Percentiles rank a stretch among this genome's conserved stretches.
Evolutionary conservation across 371 early-diverging fungal species (phyloP).

Genomic region (Coemansia sp.): DNA sequence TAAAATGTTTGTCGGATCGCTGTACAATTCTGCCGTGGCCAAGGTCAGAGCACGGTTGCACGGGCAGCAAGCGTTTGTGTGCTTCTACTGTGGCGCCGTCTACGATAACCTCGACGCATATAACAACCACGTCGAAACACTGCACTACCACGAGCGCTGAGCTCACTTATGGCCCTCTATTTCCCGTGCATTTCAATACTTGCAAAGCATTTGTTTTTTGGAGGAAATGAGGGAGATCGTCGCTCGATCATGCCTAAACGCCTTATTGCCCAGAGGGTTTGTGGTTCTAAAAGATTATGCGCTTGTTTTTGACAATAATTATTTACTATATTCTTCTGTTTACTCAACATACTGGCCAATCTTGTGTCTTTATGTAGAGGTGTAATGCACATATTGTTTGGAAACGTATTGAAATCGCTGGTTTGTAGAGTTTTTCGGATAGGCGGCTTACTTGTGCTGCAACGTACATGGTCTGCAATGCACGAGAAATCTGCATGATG

Average conservation of each 20-base stretch:
- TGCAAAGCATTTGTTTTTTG: not conserved
- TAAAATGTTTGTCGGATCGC: conserved; percentile 20
- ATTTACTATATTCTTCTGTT: conserved; percentile 7
- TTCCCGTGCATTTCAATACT: too few species aligned
- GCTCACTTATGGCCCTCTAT: not conserved
- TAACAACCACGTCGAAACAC: conserved; percentile 42
- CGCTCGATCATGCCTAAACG: not conserved
- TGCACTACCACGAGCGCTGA: conserved; percentile 47
- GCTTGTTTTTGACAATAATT: conserved; percentile 1
- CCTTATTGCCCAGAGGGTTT: not conserved
- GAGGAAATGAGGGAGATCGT: not conserved
- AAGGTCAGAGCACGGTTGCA: conserved; percentile 22
- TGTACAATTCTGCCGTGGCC: conserved; percentile 15
- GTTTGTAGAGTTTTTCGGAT: not conserved
- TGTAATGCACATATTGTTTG: not conserved
- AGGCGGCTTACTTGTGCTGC: not conserved
- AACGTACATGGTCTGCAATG: too few species aligned
- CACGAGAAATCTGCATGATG: too few species aligned
- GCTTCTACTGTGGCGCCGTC: conserved; percentile 47
- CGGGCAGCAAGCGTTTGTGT: conserved; percentile 41
- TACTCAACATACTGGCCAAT: not conserved
- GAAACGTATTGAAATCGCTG: not conserved
- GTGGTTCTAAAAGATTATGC: not conserved
- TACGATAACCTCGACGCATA: conserved; percentile 42
- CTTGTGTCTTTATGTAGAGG: not conserved